Evolutionary conservation across 1,284 basidiomycete genomes (phyloP), one percentile per base, ranked within the genome.

Genomic region (Cryptococcus depauperatus): DNA sequence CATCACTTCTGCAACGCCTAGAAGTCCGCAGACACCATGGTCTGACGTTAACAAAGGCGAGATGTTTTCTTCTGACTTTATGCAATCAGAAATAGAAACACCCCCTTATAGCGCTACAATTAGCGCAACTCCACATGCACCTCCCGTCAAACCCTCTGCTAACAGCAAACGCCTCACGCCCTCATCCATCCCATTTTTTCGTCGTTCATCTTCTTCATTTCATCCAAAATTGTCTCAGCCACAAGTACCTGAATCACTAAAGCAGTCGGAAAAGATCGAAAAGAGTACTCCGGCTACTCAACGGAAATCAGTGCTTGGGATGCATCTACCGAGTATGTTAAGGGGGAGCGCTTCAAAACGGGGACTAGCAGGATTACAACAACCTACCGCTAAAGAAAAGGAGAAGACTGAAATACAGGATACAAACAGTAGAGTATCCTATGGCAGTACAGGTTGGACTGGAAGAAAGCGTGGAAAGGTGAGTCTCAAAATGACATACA

Each of bases 131-230:
- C 33, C 46, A 50, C 27, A 43, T 53, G 54, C 40, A 39, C 46
- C 19, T 55, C 6, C 35, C 7, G 13, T 22, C 2, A 18, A 18
- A 19, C 35, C 21, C 7, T 37, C 60, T 13, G 56, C 58, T 4
- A 57, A n/a, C 43, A 54, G 51, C 28, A 71, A 72, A 49, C 80
- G 90, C 40, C 79, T 91, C 39, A 93, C 91, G 0, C 91, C 91
- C 0, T 92, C 88, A 13, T 86, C 88, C 7, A 95, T 96, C 53
- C 92, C 91, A 1, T 96, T 96, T 73, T 95, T 95, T 75, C 79
- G 89, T 33, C 83, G 91, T 16, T 86, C 88, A 1, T 90, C 89
- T 16, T 91, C 88, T 56, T 89, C 86, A 2, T 82, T 86, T 74
- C 29, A 30, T 13, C 5, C 29, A 16, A 16, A 3, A 30, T 34